These are phyloP conservation scores for Dactylellina leptospora DNA, from an alignment of 2,329 filamentous ascomycete genomes.

Conservation along the genomic window DNA sequence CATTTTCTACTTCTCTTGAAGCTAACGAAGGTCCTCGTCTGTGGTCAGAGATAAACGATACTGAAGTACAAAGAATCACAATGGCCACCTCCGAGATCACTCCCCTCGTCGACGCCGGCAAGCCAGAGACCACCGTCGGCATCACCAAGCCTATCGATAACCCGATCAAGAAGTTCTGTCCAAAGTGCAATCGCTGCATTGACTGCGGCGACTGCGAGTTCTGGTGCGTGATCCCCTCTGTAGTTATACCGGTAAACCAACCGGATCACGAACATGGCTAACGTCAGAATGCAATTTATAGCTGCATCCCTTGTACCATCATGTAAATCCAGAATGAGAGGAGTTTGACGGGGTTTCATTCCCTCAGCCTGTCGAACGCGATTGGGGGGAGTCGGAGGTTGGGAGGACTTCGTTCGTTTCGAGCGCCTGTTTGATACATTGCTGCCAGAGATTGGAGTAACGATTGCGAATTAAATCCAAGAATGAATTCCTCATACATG, in stretches of 20 bases:
- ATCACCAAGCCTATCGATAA: constrained; percentile 29
- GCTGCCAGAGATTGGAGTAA: too few species aligned
- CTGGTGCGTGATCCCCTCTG: constrained; percentile 22
- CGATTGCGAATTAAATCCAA: too few species aligned
- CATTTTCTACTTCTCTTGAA: too few species aligned
- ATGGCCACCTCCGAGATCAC: constrained; percentile 50
- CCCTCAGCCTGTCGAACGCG: too few species aligned
- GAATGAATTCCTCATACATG: too few species aligned
- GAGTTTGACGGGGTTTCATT: not conserved
- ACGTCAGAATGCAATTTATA: not conserved
- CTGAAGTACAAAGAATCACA: not conserved
- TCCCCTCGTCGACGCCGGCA: constrained; percentile 38
- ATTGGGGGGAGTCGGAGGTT: not conserved
- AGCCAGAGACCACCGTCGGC: constrained; percentile 35
- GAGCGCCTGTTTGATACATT: too few species aligned
- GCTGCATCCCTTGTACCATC: constrained; percentile 48
- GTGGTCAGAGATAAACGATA: too few species aligned
- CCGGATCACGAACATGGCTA: not conserved
- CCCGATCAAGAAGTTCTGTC: constrained; percentile 50
- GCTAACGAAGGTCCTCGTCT: too few species aligned
- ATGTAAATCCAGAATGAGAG: constrained; percentile 11
- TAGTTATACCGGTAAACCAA: not conserved
- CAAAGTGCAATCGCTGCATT: constrained; percentile 50
- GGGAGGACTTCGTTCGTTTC: too few species aligned
- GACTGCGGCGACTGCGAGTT: constrained; percentile 52